Base-by-base conservation (phyloP, 345 rosid species). In the Nasturtium officinale region DNA sequence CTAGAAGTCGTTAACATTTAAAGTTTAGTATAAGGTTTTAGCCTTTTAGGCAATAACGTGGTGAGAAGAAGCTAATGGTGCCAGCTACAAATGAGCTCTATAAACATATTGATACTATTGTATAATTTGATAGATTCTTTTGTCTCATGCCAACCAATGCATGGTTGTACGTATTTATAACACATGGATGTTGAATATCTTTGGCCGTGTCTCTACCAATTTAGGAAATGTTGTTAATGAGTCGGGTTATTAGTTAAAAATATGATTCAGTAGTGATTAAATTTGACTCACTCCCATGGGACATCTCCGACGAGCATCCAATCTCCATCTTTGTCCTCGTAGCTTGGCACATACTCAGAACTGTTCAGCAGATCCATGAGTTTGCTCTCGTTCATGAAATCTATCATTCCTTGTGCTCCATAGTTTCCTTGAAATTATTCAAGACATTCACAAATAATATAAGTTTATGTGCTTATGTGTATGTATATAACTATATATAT, bases 281-380 rank as follows among this genome's bases (percentile, higher is more conserved):
- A 60, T 37, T 72, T 65, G 64, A 84, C 98, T 73, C 79, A 93
- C 98, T 83, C 87, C 98, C 98, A 93, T 57, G 98, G 98, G 73
- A 90, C 98, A 84, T 93, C 98, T 4, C 97, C 98, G 43, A 93
- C 98, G 62, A 93, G 94, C 98, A 93, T 93, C 98, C 97, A 93
- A 77, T 93, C 98, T 1, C 97, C 97, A 59, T 90, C 98, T 84
- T 89, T 93, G 77, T 93, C 98, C 77, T 90, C 97, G 70, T 93
- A 93, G 79, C 89, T 82, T 48, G 98, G 98, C 58, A 94, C 98
- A 81, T 91, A 94, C 56, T 94, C 95, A 17, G 95, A 87, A 71
- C 88, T 88, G 79, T 89, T 89, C 46, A 94, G 84, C 18, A 94
- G 89, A 82, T 94, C 91, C 96, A 87, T 91, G 73, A 91, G 57